Evolutionary conservation across 768 basidiomycete species (phyloP).

Genomic region (Mycena epipterygia): DNA sequence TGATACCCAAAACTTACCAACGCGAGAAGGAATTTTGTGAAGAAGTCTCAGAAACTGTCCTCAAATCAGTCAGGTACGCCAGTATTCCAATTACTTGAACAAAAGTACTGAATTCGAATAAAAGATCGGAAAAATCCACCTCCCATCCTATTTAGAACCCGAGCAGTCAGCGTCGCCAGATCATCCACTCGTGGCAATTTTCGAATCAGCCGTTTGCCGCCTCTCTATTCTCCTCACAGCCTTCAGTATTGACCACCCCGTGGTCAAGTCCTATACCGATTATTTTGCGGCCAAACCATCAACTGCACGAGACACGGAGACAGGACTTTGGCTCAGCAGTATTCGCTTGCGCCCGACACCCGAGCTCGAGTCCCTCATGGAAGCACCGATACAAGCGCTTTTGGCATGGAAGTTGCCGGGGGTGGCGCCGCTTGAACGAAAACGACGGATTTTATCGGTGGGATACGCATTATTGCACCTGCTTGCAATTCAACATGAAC

Average conservation of each 20-base stretch:
- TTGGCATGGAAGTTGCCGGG: not conserved
- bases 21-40: too few relatives aligned
- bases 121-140: too few relatives aligned
- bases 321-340: too few relatives aligned
- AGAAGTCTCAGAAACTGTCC: too few relatives aligned
- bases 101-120: too few relatives aligned
- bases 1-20: too few relatives aligned
- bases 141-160: too few relatives aligned
- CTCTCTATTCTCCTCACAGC: not conserved
- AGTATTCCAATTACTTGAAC: too few relatives aligned
- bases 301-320: not conserved
- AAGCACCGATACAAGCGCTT: not conserved
- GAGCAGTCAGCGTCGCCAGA: not conserved
- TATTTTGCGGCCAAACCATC: not conserved
- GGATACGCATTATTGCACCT: not conserved
- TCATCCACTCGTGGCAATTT: not conserved
- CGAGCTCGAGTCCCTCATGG: slow-evolving; percentile 2
- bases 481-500: not conserved
- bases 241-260: not conserved
- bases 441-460: not conserved
- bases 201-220: not conserved
- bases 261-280: not conserved
- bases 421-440: not conserved
- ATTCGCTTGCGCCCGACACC: slow-evolving; percentile 1
- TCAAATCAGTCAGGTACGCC: too few relatives aligned